Evolutionary conservation across 139 green algal species (phyloP).

Genomic region (Diplosphaera chodatii): DNA sequence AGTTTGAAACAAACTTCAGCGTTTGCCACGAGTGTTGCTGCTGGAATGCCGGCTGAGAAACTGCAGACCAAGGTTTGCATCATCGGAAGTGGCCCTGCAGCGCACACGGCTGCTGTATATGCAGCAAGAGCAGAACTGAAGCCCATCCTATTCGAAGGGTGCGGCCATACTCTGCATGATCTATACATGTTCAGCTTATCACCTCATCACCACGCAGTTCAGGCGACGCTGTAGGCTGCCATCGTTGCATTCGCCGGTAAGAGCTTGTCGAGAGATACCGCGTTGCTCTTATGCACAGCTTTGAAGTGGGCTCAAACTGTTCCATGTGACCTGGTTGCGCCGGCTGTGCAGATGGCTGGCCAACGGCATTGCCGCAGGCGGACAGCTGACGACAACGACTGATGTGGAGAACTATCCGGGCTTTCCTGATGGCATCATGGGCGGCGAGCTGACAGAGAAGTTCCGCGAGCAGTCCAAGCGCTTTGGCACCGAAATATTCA

Average conservation of each 20-base stretch:
- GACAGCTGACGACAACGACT: slow-evolving; percentile 95
- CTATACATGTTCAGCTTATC: too few species aligned
- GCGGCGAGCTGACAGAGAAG: slow-evolving; percentile 63
- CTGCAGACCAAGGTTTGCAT: slow-evolving; percentile 67
- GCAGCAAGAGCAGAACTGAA: slow-evolving; percentile 60
- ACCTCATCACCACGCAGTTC: too few species aligned
- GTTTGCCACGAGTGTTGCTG: neutral
- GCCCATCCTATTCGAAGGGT: slow-evolving; percentile 79
- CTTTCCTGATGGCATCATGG: slow-evolving; percentile 94
- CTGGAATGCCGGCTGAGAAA: slow-evolving; percentile 15
- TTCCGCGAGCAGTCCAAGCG: slow-evolving; percentile 58
- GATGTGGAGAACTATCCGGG: slow-evolving; percentile 94
- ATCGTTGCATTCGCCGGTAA: too few species aligned
- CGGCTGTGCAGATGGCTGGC: slow-evolving; percentile 50
- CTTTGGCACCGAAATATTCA: slow-evolving; percentile 68
- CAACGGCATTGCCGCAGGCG: slow-evolving; percentile 84
- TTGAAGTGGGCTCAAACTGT: too few species aligned
- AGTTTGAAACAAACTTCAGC: too few species aligned
- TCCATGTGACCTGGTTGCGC: too few species aligned
- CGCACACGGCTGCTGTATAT: slow-evolving; percentile 77
- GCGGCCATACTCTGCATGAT: too few species aligned
- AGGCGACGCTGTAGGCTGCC: too few species aligned
- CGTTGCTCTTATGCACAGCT: too few species aligned
- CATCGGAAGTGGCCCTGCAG: slow-evolving; percentile 76
- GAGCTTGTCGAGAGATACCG: too few species aligned